Conservation (phyloP, 2,329 filamentous ascomycete genomes). For the Lachnellula arida region DNA sequence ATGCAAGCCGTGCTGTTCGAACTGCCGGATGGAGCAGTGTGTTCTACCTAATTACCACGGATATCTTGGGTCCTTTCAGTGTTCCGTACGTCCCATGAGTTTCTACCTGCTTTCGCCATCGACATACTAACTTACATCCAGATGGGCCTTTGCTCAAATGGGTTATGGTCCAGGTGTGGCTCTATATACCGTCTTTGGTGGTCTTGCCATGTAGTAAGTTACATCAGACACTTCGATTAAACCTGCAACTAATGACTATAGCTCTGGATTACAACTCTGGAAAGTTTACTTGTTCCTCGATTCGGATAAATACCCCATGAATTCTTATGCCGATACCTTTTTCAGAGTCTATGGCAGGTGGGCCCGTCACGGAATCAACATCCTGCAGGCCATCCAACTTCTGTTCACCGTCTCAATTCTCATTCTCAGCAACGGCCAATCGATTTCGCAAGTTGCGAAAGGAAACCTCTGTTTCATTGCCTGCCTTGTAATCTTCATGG, state of each 20-base stretch:
- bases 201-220: constrained; percentile 28
- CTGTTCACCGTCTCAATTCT: constrained; percentile 49
- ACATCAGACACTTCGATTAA: constrained; percentile 29
- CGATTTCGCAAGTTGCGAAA: constrained; percentile 48
- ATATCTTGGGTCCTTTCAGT: constrained; percentile 22
- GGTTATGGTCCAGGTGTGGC: constrained; percentile 24
- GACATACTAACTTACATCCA: constrained; percentile 23
- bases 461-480: constrained; percentile 48
- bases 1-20: constrained; percentile 41
- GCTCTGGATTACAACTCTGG: constrained; percentile 25
- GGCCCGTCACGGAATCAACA: constrained; percentile 43
- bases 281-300: constrained; percentile 22
- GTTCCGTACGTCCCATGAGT: constrained; percentile 7
- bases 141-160: constrained; percentile 31
- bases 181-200: constrained; percentile 23
- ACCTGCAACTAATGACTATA: not conserved
- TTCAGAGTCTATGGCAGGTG: constrained; percentile 42
- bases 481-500: constrained; percentile 46
- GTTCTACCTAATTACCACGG: constrained; percentile 33
- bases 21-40: constrained; percentile 43
- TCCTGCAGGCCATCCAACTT: constrained; percentile 44
- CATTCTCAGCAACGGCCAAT: constrained; percentile 49
- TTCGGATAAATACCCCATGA: constrained; percentile 24
- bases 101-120: not conserved
- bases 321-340: constrained; percentile 33